Evolutionary conservation across 2,329 filamentous ascomycete species (phyloP), one percentile per base, ranked within the genome.

Genomic region (Xylaria digitata): DNA sequence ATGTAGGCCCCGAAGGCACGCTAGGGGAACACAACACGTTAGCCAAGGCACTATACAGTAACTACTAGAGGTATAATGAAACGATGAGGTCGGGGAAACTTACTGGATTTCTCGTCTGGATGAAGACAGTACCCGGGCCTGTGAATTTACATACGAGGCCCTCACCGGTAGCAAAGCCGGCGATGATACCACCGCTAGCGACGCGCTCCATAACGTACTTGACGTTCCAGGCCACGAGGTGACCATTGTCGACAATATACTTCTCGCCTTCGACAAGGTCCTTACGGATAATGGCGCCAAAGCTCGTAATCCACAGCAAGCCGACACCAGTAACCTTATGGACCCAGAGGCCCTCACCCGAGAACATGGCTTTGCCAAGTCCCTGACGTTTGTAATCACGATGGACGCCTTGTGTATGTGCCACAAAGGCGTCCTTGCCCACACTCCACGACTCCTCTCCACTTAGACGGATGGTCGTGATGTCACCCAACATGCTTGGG

Each of bases 151-250:
- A 99, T 3, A 97, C 94, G 42, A 98, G 82, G 0, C 96, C 96
- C 80, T 99, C 96, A 0, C 87, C 91, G 0, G 93, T 90, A 32
- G 90, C 89, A 23, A 97, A 79, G 9, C 90, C 90, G n/a, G 92
- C 95, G n/a, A 99, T 91, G 70, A 99, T 89, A 43, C 96, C 96
- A 1, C 96, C 96, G 2, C 92, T 96, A 0, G 95, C 90, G 3
- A 96, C 91, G 17, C 96, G 90, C 81, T 97, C 94, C 69, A 99
- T 89, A 4, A 92, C 86, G 75, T 98, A 99, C 76, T 97, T 93
- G 76, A 92, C 94, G 78, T 97, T 97, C 96, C 96, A 99, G 0
- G 96, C 95, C 0, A 98, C 94, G 0, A 98, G 85, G 73, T 98
- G 94, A 2, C 93, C 93, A 74, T 97, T 97, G 75, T 97, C 93